Evolutionary conservation across 108 stramenopile genomes (phyloP).

Genomic region (Fragilaria crotonensis): DNA sequence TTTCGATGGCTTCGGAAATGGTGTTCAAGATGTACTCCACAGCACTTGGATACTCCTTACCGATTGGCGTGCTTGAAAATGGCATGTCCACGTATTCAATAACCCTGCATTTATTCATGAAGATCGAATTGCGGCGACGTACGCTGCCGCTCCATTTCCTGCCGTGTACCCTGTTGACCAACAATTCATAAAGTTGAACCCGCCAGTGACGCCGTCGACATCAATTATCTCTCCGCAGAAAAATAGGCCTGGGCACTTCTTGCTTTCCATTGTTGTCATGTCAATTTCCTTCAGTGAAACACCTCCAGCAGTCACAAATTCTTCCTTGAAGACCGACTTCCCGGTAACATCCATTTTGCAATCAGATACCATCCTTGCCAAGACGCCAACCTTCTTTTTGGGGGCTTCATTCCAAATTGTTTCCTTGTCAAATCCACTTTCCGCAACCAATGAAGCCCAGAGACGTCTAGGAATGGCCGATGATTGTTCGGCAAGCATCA

Average conservation of each 20-base stretch:
- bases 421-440: conserved; percentile 36
- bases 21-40: no score
- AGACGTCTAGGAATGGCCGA: conserved; percentile 41
- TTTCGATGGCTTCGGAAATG: no score
- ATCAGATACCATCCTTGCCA: conserved; percentile 28
- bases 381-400: conserved; percentile 56
- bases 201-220: conserved; percentile 77
- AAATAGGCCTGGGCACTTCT: conserved; percentile 42
- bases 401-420: conserved; percentile 55
- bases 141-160: conserved; percentile 33
- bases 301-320: conserved; percentile 82
- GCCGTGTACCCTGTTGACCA: conserved; percentile 64
- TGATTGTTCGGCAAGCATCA: conserved; percentile 11
- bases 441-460: conserved; percentile 17
- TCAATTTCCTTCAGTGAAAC: conserved; percentile 50
- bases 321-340: conserved; percentile 67
- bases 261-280: conserved; percentile 67
- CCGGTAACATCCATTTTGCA: conserved; percentile 34
- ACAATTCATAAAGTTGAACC: conserved; percentile 71
- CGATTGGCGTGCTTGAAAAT: no score
- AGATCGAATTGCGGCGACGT: no score
- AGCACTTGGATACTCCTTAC: no score
- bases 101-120: no score
- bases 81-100: no score
- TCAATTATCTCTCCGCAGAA: conserved; percentile 73